Evolutionary conservation across 2,329 filamentous ascomycete species (phyloP).

Genomic region (Fusarium chlamydosporum): DNA sequence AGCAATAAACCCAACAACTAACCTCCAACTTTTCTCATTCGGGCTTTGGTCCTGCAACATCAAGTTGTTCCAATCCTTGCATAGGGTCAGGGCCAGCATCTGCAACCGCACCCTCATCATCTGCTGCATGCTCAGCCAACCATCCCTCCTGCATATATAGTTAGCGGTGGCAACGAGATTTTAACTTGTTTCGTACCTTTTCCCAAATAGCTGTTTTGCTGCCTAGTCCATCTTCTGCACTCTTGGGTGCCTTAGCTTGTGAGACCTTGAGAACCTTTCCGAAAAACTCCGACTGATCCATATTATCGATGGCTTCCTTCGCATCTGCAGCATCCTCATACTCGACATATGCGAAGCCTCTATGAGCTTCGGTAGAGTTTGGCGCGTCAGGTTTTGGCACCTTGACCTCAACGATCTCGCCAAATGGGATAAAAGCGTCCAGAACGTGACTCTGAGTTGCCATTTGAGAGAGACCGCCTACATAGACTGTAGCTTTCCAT

Average conservation of each 20-base stretch:
- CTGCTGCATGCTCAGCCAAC: slow-evolving; percentile 85
- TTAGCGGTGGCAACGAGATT: slow-evolving; percentile 25
- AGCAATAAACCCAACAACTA: slow-evolving; percentile 47
- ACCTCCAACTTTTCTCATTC: slow-evolving; percentile 55
- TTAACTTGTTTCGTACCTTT: slow-evolving; percentile 74
- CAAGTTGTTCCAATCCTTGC: slow-evolving; percentile 93
- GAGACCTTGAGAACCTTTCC: slow-evolving; percentile 93
- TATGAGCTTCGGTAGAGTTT: slow-evolving; percentile 82
- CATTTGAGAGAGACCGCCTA: slow-evolving; percentile 86
- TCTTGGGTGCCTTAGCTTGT: slow-evolving; percentile 91
- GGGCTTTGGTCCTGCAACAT: slow-evolving; percentile 91
- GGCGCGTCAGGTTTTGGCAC: slow-evolving; percentile 89
- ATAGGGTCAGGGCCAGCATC: slow-evolving; percentile 83
- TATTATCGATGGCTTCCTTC: slow-evolving; percentile 97
- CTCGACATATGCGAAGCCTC: slow-evolving; percentile 97
- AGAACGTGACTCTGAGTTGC: slow-evolving; percentile 83
- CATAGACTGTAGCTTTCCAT: slow-evolving; percentile 92
- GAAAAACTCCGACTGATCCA: slow-evolving; percentile 97
- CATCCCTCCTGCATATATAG: slow-evolving; percentile 81
- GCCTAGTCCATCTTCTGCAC: slow-evolving; percentile 86
- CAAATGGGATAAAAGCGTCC: slow-evolving; percentile 96
- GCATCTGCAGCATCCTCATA: slow-evolving; percentile 90
- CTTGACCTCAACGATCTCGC: slow-evolving; percentile 92
- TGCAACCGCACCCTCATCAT: slow-evolving; percentile 54
- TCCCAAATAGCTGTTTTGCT: slow-evolving; percentile 97